phyloP scores from a whole-genome alignment of 495 filamentous ascomycete species.

The Astrothelium subdiscretum region DNA sequence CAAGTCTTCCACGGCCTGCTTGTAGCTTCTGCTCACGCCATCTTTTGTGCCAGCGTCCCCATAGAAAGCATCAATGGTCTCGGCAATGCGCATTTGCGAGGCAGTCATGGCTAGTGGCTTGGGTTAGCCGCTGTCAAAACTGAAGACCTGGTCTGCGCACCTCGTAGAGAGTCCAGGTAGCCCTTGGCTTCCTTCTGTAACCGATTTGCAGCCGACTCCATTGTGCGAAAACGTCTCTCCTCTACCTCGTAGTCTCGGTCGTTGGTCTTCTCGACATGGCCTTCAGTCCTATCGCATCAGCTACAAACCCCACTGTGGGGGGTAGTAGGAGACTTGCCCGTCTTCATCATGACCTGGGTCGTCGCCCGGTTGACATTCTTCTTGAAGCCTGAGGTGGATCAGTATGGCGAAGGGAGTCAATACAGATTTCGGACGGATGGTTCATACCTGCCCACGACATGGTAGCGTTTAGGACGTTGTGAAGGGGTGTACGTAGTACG shows the following conservation, averaged over 20 bases:
- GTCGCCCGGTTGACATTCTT: slow-evolving; percentile 97
- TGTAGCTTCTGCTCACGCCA: slow-evolving; percentile 90
- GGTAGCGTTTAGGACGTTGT: not conserved
- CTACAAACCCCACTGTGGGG: not conserved
- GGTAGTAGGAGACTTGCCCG: slow-evolving; percentile 39
- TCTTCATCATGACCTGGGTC: slow-evolving; percentile 99
- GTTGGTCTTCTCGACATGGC: slow-evolving; percentile 94
- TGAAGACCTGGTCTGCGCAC: slow-evolving; percentile 30
- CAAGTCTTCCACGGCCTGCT: slow-evolving; percentile 93
- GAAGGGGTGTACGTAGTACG: not conserved
- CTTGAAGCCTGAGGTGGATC: slow-evolving; percentile 68
- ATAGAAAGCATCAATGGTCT: slow-evolving; percentile 99
- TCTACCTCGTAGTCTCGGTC: slow-evolving; percentile 98
- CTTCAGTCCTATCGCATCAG: slow-evolving; percentile 27
- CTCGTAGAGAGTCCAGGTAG: slow-evolving; percentile 88
- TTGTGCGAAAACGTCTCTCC: slow-evolving; percentile 90
- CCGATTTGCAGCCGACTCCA: slow-evolving; percentile 84
- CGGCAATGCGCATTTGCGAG: slow-evolving; percentile 97
- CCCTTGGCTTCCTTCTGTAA: slow-evolving; percentile 97
- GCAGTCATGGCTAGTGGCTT: slow-evolving; percentile 79
- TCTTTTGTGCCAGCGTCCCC: slow-evolving; percentile 90
- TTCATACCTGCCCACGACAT: slow-evolving; percentile 3
- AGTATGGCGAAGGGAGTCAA: slow-evolving; percentile 33
- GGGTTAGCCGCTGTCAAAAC: slow-evolving; percentile 1
- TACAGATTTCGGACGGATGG: not conserved